Percentiles rank a stretch among this genome's conserved stretches.
Evolutionary conservation across 2,329 filamentous ascomycete genomes (phyloP).

Genomic region (Cordyceps tenuipes): DNA sequence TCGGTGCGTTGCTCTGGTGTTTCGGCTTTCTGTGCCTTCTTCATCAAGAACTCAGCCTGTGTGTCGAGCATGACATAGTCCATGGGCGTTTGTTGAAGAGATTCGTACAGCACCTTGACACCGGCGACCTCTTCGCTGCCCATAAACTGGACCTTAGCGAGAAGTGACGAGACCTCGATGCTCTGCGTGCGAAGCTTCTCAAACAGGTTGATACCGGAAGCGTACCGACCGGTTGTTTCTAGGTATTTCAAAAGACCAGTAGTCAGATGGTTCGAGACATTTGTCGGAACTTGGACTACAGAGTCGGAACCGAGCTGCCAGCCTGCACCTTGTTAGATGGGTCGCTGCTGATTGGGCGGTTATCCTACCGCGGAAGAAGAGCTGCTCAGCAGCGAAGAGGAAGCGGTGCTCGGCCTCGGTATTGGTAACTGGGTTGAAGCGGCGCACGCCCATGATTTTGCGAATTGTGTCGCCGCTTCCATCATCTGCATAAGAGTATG

Average conservation of each 20-base stretch:
- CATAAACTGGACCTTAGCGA: conserved; percentile 86
- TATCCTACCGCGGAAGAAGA: conserved; percentile 78
- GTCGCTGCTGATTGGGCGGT: background rate
- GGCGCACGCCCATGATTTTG: conserved; percentile 91
- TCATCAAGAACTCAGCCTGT: conserved; percentile 84
- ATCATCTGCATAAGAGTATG: conserved; percentile 94
- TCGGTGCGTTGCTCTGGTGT: conserved; percentile 50
- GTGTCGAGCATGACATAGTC: conserved; percentile 95
- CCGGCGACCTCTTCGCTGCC: conserved; percentile 97
- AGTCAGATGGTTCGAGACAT: conserved; percentile 91
- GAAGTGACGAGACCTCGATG: conserved; percentile 84
- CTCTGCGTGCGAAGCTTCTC: conserved; percentile 89
- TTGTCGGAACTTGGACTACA: conserved; percentile 93
- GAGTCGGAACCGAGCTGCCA: conserved; percentile 96
- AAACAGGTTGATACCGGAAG: conserved; percentile 94
- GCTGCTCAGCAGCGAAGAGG: conserved; percentile 81
- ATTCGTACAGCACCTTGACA: conserved; percentile 77
- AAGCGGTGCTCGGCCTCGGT: conserved; percentile 98
- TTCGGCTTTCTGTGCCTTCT: conserved; percentile 59
- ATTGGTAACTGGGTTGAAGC: conserved; percentile 95
- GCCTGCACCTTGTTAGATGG: conserved; percentile 40
- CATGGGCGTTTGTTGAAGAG: conserved; percentile 88
- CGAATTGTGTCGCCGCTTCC: conserved; percentile 90
- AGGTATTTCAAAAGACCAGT: conserved; percentile 93
- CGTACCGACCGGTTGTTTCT: conserved; percentile 85